These are phyloP conservation scores for Dendrobium chrysotoxum DNA, from an alignment of 106 monocot species.

Conservation along the genomic window DNA sequence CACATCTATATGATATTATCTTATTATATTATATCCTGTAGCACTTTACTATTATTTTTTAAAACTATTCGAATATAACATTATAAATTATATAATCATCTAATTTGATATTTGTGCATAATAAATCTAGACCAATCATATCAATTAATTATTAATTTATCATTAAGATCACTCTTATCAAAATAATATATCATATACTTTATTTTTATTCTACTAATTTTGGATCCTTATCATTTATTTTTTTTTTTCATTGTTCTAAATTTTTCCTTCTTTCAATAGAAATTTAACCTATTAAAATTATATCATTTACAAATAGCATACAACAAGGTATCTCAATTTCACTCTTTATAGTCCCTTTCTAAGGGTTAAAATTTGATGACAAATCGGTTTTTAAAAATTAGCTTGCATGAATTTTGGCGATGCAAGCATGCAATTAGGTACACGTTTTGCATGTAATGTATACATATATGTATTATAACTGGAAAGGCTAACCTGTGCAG, in stretches of 20 bases:
- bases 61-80: too few relatives aligned
- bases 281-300: not conserved
- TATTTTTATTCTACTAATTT: too few relatives aligned
- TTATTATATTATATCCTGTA: too few relatives aligned
- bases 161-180: too few relatives aligned
- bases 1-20: too few relatives aligned
- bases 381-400: not conserved
- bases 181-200: too few relatives aligned
- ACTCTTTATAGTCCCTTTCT: not conserved
- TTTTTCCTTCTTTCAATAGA: not conserved
- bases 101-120: too few relatives aligned
- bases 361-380: not conserved
- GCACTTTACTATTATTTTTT: too few relatives aligned
- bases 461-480: not conserved
- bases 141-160: too few relatives aligned
- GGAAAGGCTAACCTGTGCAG: slow-evolving; percentile 57
- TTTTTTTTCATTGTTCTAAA: not conserved
- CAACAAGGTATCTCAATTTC: not conserved
- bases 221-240: not conserved
- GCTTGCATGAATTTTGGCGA: not conserved
- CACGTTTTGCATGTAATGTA: slow-evolving; percentile 1
- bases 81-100: too few relatives aligned
- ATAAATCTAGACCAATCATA: too few relatives aligned
- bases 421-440: not conserved
- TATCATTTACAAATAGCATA: not conserved